Evolutionary conservation across 2,329 filamentous ascomycete genomes (phyloP).

Genomic region (Aspergillus unguis): DNA sequence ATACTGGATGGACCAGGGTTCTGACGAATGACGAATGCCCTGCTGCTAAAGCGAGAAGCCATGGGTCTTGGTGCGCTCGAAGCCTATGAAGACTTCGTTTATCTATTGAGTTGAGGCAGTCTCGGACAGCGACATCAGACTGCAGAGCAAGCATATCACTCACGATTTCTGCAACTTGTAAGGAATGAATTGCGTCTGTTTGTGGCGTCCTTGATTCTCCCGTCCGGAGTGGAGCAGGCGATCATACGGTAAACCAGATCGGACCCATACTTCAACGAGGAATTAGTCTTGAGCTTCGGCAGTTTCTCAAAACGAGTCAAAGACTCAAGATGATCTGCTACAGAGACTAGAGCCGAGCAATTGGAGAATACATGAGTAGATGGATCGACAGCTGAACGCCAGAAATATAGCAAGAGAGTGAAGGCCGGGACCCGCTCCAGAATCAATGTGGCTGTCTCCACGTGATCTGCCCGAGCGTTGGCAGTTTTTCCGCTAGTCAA

Average conservation of each 20-base stretch:
- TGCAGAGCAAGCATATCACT: too few relatives aligned
- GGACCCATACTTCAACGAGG: background rate
- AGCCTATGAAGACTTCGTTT: too few relatives aligned
- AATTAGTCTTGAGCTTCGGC: background rate
- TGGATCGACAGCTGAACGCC: background rate
- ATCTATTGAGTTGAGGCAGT: too few relatives aligned
- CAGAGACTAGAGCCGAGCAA: too few relatives aligned
- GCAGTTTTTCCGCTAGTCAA: slow-evolving; percentile 10
- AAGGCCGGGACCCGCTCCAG: background rate
- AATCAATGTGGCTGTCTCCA: background rate
- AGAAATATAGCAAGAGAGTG: background rate
- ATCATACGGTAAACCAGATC: slow-evolving; percentile 9
- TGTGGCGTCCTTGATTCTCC: slow-evolving; percentile 7
- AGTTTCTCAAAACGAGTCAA: too few relatives aligned
- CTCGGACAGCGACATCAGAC: too few relatives aligned
- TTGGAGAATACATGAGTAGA: background rate
- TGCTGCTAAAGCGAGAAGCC: background rate
- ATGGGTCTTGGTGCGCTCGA: background rate
- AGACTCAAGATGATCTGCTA: too few relatives aligned
- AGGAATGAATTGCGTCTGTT: slow-evolving; percentile 2
- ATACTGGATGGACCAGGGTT: slow-evolving; percentile 3
- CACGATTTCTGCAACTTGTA: too few relatives aligned
- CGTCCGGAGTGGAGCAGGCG: slow-evolving; percentile 1
- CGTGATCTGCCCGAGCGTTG: slow-evolving; percentile 12
- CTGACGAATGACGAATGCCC: slow-evolving; percentile 2